Percentiles rank a stretch among this genome's conserved stretches.
phyloP scores from a whole-genome alignment of 2,329 filamentous ascomycete species.

The Gaeumannomyces sp. region DNA sequence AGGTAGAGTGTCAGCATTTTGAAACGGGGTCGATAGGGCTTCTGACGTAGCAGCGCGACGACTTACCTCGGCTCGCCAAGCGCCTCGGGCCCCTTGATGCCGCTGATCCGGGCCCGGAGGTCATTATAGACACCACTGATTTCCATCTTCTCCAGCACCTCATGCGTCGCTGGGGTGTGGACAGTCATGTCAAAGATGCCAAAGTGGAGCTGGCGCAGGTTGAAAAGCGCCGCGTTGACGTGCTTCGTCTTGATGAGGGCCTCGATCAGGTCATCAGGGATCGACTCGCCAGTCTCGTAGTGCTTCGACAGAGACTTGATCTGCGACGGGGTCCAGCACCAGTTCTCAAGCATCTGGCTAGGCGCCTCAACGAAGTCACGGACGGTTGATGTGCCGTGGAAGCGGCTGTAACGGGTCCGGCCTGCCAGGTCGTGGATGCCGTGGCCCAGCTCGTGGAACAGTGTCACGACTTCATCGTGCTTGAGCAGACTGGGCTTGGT shows the following conservation, averaged over 20 bases:
- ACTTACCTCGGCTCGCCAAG: conserved; percentile 50
- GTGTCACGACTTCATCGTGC: conserved; percentile 75
- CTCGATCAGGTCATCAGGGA: conserved; percentile 68
- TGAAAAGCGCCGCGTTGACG: conserved; percentile 74
- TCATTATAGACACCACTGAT: conserved; percentile 65
- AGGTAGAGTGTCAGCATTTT: conserved; percentile 17
- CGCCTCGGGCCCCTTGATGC: conserved; percentile 68
- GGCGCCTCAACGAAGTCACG: conserved; percentile 67
- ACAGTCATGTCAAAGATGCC: conserved; percentile 81
- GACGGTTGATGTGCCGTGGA: conserved; percentile 62
- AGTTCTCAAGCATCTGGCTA: conserved; percentile 69
- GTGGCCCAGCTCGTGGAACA: conserved; percentile 73
- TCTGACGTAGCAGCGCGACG: background rate
- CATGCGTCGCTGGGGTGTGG: conserved; percentile 64
- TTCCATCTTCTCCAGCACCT: conserved; percentile 60
- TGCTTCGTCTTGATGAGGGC: conserved; percentile 73
- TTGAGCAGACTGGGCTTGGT: conserved; percentile 74
- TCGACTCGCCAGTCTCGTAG: conserved; percentile 62
- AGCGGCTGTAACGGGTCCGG: conserved; percentile 55
- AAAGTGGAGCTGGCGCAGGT: conserved; percentile 72
- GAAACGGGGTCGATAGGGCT: background rate
- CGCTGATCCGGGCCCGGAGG: conserved; percentile 63
- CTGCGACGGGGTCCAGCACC: conserved; percentile 64
- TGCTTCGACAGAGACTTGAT: conserved; percentile 64
- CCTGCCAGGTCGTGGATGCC: conserved; percentile 65